Evolutionary conservation across 2,329 filamentous ascomycete species (phyloP), one percentile per base, ranked within the genome.

Genomic region (Domatiomyces globalis): DNA sequence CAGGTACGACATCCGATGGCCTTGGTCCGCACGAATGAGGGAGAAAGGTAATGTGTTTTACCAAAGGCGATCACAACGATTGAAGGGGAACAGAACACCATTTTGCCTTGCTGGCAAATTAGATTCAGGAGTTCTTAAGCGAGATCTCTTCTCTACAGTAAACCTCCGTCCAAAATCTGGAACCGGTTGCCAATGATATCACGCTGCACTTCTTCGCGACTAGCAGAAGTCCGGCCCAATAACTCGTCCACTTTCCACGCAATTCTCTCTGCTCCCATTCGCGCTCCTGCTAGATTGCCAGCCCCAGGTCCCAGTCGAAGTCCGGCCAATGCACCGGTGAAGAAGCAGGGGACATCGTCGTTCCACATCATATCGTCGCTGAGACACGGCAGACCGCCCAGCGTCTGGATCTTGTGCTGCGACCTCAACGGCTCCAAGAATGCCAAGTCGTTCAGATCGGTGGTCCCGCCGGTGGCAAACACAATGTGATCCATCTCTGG

Each of bases 311-410:
- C 85, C 0, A 90, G 67, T 51, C 80, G 74, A 58, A 90, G 64
- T 0, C 75, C 78, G 0, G 82, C 85, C 36, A 89, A 67, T 49
- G 79, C 73, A 1, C 84, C 85, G 0, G 81, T 81, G 52, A 85
- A 67, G 61, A 87, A 89, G 1, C 88, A 66, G 1, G 85, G 85
- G 0, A 90, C 76, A n/a, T 79, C 78, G 0, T 81, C 72, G 39
- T 73, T 73, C 85, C 85, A 90, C 74, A 82, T 83, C 54, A 90
- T 69, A 60, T 90, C 84, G 43, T 89, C 78, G 1, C 77, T 89
- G 49, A 90, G 65, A 56, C 82, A 85, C 0, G 86, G 85, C 18
- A 88, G 69, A 0, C 85, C 85, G 3, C 79, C 79, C 20, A 78
- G 73, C 0, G 71, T 74, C 15, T 78, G 66, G 33, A 90, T 74